Evolutionary conservation across 116 monocot genomes (phyloP).

Genomic region (Papilionanthe hybrid): DNA sequence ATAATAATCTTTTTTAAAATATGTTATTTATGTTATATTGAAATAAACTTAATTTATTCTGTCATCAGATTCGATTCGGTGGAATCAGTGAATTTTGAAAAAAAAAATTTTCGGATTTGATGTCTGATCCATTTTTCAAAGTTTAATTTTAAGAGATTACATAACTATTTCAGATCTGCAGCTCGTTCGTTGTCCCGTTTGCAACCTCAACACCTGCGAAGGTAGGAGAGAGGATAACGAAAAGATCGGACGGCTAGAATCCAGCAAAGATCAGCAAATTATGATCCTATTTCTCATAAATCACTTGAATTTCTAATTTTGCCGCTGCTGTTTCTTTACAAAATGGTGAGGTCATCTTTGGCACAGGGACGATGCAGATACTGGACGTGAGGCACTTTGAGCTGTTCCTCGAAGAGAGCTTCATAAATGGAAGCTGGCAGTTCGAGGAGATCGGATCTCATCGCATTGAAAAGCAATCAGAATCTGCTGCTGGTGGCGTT

Average conservation of each 20-base stretch:
- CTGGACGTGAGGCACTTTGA: constrained; percentile 73
- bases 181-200: constrained; percentile 86
- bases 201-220: constrained; percentile 90
- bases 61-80: too few species aligned
- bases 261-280: constrained; percentile 1
- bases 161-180: constrained; percentile 58
- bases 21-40: too few species aligned
- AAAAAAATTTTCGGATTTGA: too few species aligned
- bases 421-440: constrained; percentile 51
- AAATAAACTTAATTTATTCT: too few species aligned
- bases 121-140: too few species aligned
- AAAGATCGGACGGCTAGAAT: constrained; percentile 5
- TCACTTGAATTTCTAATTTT: neutral
- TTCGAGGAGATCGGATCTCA: constrained; percentile 66
- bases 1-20: too few species aligned
- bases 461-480: constrained; percentile 33
- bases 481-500: constrained; percentile 55
- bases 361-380: constrained; percentile 89
- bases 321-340: neutral
- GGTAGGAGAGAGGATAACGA: constrained; percentile 27
- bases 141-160: neutral
- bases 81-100: too few species aligned
- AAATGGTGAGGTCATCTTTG: neutral
- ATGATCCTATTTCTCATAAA: neutral
- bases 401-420: constrained; percentile 71